Conservation (phyloP, 495 filamentous ascomycete genomes). For the Neurospora sp. region DNA sequence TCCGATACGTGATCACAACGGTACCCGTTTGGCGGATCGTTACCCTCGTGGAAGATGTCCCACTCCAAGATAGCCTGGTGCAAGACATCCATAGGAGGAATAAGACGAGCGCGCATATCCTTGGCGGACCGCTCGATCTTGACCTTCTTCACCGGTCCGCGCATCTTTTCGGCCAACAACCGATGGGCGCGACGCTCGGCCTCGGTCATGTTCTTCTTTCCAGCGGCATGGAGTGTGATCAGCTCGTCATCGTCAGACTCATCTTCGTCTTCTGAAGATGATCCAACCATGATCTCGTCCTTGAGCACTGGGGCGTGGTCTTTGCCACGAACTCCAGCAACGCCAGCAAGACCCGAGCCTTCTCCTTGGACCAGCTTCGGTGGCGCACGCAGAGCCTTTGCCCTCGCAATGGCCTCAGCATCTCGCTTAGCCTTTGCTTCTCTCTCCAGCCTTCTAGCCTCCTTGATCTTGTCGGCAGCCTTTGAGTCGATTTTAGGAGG, state of each 20-base stretch:
- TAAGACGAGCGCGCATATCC: conserved; percentile 86
- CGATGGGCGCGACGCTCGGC: conserved; percentile 42
- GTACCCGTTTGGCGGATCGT: conserved; percentile 66
- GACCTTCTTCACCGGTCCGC: conserved; percentile 69
- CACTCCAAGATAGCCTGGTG: conserved; percentile 81
- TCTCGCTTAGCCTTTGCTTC: conserved; percentile 66
- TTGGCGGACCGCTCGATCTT: conserved; percentile 68
- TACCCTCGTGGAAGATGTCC: conserved; percentile 84
- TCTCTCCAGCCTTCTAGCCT: conserved; percentile 58
- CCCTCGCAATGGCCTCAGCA: conserved; percentile 52
- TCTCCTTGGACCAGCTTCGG: conserved; percentile 54
- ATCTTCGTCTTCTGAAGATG: conserved; percentile 65
- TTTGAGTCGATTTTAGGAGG: conserved; percentile 19
- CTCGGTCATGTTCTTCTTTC: conserved; percentile 33
- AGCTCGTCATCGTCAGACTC: conserved; percentile 45
- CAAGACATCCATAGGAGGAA: conserved; percentile 76
- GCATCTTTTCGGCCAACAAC: conserved; percentile 31
- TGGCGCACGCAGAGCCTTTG: conserved; percentile 49
- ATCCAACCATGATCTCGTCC: conserved; percentile 84
- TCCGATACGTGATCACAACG: conserved; percentile 67
- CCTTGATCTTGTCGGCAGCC: conserved; percentile 46
- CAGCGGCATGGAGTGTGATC: conserved; percentile 35
- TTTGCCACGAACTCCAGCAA: conserved; percentile 66
- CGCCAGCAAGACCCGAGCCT: conserved; percentile 65
- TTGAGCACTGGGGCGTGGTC: conserved; percentile 50